phyloP scores from a whole-genome alignment of 2,329 filamentous ascomycete species.

The Aspergillus novoparasiticus region DNA sequence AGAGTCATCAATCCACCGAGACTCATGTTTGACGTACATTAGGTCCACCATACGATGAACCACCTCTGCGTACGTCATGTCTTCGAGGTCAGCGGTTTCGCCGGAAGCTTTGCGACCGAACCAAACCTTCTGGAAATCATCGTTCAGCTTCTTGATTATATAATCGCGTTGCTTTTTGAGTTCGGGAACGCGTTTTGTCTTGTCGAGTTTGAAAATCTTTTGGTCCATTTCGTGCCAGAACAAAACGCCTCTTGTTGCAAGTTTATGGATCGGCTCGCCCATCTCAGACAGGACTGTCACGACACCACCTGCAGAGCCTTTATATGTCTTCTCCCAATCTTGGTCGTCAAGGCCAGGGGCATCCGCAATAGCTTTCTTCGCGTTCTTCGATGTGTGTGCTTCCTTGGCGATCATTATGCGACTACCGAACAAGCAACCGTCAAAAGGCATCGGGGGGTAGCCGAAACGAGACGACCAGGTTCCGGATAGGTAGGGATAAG shows the following conservation, averaged over 20 bases:
- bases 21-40: conserved; percentile 88
- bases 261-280: conserved; percentile 99
- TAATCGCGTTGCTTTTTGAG: conserved; percentile 85
- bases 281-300: conserved; percentile 98
- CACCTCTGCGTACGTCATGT: conserved; percentile 94
- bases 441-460: conserved; percentile 90
- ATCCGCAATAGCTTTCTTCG: conserved; percentile 87
- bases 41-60: conserved; percentile 84
- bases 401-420: conserved; percentile 95
- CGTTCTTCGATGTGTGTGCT: conserved; percentile 80
- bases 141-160: conserved; percentile 94
- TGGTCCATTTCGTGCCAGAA: conserved; percentile 99
- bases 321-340: conserved; percentile 92
- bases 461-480: conserved; percentile 84
- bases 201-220: conserved; percentile 95
- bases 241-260: conserved; percentile 90
- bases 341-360: conserved; percentile 78
- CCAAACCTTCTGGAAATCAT: conserved; percentile 97
- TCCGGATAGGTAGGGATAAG: conserved; percentile 88
- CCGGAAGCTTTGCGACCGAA: conserved; percentile 84
- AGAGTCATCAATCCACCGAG: conserved; percentile 87
- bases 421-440: conserved; percentile 86
- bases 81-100: conserved; percentile 82
- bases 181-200: conserved; percentile 86
- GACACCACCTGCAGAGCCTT: conserved; percentile 85